These are phyloP conservation scores for Solanum corneliomulleri DNA, from an alignment of 257 asterid genomes.

Conservation along the genomic window DNA sequence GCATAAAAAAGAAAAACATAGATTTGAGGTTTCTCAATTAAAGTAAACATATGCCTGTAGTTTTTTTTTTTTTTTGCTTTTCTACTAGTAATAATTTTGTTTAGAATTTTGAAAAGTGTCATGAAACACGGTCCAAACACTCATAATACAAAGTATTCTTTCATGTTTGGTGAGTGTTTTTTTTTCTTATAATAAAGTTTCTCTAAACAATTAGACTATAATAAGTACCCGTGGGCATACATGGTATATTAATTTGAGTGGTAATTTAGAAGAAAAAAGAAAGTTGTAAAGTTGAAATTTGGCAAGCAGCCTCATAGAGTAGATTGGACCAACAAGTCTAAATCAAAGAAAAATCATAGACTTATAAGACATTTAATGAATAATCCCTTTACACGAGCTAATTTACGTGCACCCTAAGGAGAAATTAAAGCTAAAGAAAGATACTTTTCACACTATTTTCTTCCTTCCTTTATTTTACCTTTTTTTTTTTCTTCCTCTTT, in stretches of 20 bases:
- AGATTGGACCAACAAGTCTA: conserved; percentile 12
- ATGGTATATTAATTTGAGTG: background rate
- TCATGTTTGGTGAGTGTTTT: background rate
- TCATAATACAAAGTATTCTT: background rate
- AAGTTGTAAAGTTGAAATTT: conserved; percentile 9
- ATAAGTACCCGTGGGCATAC: background rate
- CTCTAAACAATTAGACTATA: background rate
- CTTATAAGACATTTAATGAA: background rate
- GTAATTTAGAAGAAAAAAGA: background rate
- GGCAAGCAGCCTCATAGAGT: conserved; percentile 1
- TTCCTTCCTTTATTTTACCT: background rate
- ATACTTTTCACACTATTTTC: conserved; percentile 15
- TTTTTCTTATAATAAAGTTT: background rate
- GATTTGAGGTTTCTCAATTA: background rate
- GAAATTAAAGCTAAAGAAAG: background rate
- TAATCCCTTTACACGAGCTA: background rate
- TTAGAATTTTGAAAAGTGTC: background rate
- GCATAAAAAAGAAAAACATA: background rate
- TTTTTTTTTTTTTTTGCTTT: background rate
- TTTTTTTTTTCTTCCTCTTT: background rate
- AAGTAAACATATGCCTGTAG: background rate
- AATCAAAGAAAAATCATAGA: conserved; percentile 8
- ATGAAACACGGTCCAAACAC: background rate
- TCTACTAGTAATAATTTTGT: background rate
- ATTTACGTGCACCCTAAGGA: background rate